Conservation (phyloP, 164 flowering plant species). For the Chloranthus sessilifolius region DNA sequence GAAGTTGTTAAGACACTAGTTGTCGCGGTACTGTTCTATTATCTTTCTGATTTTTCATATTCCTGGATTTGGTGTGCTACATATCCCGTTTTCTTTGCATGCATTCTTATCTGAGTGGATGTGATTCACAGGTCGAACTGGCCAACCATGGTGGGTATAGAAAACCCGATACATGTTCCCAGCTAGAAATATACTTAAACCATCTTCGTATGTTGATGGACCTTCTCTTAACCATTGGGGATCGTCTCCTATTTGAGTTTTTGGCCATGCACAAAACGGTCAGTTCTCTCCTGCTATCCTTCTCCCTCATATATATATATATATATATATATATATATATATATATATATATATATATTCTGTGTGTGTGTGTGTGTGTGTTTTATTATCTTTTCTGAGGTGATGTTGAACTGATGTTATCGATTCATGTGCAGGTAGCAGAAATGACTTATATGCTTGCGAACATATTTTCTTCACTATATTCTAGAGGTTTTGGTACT, state of each 20-base stretch:
- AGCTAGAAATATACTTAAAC: conserved; percentile 27
- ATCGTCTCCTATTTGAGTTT: conserved; percentile 60
- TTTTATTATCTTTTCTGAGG: not conserved
- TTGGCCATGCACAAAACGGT: conserved; percentile 57
- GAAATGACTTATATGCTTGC: conserved; percentile 61
- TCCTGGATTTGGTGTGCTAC: not conserved
- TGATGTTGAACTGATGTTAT: not conserved
- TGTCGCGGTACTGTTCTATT: conserved; percentile 40
- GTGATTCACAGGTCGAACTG: conserved; percentile 41
- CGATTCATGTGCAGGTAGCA: conserved; percentile 45
- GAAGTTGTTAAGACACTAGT: conserved; percentile 30
- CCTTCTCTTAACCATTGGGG: conserved; percentile 38
- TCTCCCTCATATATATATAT: not conserved
- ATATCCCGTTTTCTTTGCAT: not conserved
- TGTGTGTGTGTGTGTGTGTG: not conserved
- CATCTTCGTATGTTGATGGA: conserved; percentile 33
- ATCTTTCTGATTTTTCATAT: too few relatives aligned
- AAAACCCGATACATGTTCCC: conserved; percentile 15
- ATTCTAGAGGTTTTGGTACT: conserved; percentile 65
- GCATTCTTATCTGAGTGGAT: conserved; percentile 3
- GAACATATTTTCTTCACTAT: conserved; percentile 50
- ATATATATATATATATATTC: not conserved
- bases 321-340: not conserved
- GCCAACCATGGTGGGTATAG: conserved; percentile 22
- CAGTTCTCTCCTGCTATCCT: conserved; percentile 16